These are phyloP conservation scores for Polyrhizophydium stewartii DNA, from an alignment of 371 early-diverging fungal genomes.

Conservation along the genomic window DNA sequence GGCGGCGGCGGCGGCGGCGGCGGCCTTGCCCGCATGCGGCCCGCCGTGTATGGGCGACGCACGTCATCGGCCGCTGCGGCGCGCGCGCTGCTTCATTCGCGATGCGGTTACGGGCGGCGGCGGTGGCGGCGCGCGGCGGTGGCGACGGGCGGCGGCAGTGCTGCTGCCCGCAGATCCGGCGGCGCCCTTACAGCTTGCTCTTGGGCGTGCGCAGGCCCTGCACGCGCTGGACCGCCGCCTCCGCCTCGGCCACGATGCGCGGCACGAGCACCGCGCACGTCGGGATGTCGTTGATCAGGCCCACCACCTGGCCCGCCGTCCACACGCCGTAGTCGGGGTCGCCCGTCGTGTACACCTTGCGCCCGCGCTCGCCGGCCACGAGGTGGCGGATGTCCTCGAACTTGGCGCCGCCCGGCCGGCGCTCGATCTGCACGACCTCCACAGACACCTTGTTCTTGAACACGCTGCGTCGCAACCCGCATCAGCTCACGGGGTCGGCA, in stretches of 20 bases:
- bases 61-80: too few species aligned
- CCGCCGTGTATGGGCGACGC: too few species aligned
- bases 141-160: too few species aligned
- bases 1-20: too few species aligned
- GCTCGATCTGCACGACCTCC: constrained; percentile 65
- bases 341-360: constrained; percentile 64
- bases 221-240: constrained; percentile 19
- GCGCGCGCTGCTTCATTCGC: too few species aligned
- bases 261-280: constrained; percentile 60
- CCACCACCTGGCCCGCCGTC: constrained; percentile 73
- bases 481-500: too few species aligned
- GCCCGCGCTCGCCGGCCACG: constrained; percentile 67
- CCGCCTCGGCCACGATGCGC: constrained; percentile 48
- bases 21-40: too few species aligned
- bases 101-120: too few species aligned
- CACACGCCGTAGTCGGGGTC: constrained; percentile 71
- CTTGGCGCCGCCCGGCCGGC: constrained; percentile 50
- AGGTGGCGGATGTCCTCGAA: constrained; percentile 66
- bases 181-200: constrained; percentile 13
- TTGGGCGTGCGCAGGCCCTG: constrained; percentile 8
- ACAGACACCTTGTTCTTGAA: constrained; percentile 68
- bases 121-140: too few species aligned
- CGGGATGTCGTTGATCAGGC: constrained; percentile 71
- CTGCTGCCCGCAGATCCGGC: neutral
- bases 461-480: constrained; percentile 29